Evolutionary conservation across 2,329 filamentous ascomycete species (phyloP).

Genomic region (Chaetomium strumarium): DNA sequence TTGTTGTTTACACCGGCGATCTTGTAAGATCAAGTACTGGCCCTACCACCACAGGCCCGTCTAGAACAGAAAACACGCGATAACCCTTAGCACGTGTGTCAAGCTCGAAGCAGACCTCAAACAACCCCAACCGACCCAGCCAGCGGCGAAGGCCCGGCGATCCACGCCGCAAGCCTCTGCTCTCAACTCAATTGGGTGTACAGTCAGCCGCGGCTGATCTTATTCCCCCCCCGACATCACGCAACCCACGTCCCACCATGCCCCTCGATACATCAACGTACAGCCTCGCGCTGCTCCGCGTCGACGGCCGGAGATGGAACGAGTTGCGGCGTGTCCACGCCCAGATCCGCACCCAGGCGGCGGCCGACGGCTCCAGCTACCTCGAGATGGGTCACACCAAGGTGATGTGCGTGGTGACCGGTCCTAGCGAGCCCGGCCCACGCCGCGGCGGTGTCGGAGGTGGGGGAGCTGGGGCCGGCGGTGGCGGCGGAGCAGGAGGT

Average conservation of each 20-base stretch:
- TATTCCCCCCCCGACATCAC: not conserved
- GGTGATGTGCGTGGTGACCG: constrained; percentile 86
- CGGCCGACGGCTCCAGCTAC: constrained; percentile 88
- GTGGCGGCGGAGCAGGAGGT: constrained; percentile 26
- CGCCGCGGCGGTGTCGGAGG: constrained; percentile 40
- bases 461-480: constrained; percentile 31
- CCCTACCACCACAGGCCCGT: too few species aligned
- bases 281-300: constrained; percentile 73
- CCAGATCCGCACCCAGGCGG: constrained; percentile 85
- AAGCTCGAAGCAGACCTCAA: constrained; percentile 4
- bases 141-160: not conserved
- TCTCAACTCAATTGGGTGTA: not conserved
- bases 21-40: not conserved
- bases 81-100: not conserved
- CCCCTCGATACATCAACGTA: constrained; percentile 93
- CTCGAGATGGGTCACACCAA: constrained; percentile 97
- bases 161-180: not conserved
- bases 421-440: constrained; percentile 63
- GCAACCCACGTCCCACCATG: constrained; percentile 47
- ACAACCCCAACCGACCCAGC: not conserved
- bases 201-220: not conserved
- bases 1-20: not conserved
- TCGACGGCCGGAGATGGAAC: constrained; percentile 90
- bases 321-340: constrained; percentile 84
- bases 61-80: too few species aligned